A percentile compares a stretch with the other conserved stretches of the same genome.
phyloP scores from a whole-genome alignment of 257 asterid genomes.

The Penstemon eatonii region DNA sequence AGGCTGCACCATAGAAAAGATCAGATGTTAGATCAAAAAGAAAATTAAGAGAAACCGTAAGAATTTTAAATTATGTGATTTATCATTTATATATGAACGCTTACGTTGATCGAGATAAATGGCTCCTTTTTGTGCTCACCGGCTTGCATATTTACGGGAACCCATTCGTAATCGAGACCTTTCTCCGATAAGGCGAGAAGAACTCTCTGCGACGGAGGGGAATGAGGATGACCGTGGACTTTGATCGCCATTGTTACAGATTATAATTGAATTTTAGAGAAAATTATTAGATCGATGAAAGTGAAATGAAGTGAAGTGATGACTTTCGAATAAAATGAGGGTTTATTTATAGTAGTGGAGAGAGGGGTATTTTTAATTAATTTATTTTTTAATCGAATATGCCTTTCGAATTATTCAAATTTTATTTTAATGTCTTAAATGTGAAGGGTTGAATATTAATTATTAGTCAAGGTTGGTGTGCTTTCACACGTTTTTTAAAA shows the following conservation, averaged over 20 bases:
- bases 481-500: too few relatives aligned
- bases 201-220: conserved; percentile 42
- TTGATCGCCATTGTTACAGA: conserved; percentile 40
- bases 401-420: too few relatives aligned
- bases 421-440: too few relatives aligned
- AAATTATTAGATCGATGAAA: not conserved
- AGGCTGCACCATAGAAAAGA: conserved; percentile 30
- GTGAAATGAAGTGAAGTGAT: too few relatives aligned
- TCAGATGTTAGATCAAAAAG: not conserved
- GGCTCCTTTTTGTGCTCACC: conserved; percentile 50
- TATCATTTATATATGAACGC: not conserved
- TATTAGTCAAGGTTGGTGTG: too few relatives aligned
- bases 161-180: conserved; percentile 33
- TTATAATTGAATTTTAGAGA: not conserved
- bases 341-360: conserved; percentile 4
- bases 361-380: not conserved
- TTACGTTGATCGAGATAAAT: conserved; percentile 41
- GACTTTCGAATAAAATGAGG: not conserved
- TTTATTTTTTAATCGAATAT: too few relatives aligned
- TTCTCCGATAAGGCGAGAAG: conserved; percentile 41
- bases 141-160: conserved; percentile 27
- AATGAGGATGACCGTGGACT: conserved; percentile 39
- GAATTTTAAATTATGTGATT: not conserved
- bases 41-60: not conserved
- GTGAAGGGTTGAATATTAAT: too few relatives aligned